Conservation (phyloP, 2,329 filamentous ascomycete genomes). For the Helotiales sp. region DNA sequence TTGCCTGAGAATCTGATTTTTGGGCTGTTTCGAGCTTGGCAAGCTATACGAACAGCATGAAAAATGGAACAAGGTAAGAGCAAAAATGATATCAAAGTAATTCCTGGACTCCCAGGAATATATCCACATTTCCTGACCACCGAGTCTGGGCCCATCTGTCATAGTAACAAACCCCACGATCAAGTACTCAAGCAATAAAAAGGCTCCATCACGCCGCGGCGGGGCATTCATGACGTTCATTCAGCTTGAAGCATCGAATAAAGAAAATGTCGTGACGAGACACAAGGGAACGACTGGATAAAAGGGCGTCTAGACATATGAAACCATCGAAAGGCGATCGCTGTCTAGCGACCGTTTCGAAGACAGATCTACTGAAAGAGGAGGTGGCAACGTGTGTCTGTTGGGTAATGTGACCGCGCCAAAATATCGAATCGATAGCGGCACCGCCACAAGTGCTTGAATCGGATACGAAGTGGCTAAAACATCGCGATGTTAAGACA, state of each 20-base stretch:
- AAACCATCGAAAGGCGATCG: not conserved
- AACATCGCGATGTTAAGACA: not conserved
- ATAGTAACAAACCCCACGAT: not conserved
- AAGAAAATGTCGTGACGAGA: slow-evolving; percentile 1
- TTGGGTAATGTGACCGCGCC: not conserved
- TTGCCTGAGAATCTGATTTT: not conserved
- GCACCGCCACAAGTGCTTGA: slow-evolving; percentile 6
- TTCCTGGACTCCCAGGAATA: not conserved
- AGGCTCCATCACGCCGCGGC: not conserved
- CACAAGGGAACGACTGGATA: not conserved
- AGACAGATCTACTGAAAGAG: not conserved
- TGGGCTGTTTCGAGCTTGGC: not conserved
- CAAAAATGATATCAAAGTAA: not conserved
- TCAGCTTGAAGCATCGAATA: not conserved
- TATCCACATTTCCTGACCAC: not conserved
- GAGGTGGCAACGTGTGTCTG: not conserved
- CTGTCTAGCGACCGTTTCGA: not conserved
- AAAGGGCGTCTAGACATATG: not conserved
- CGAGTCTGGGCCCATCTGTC: not conserved
- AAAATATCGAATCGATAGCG: not conserved
- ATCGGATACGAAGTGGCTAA: slow-evolving; percentile 5
- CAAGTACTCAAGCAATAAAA: not conserved
- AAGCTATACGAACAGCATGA: not conserved
- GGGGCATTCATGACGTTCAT: not conserved
- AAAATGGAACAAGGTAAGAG: not conserved